phyloP scores from a whole-genome alignment of 2,329 filamentous ascomycete species.

The Colletotrichum horii region DNA sequence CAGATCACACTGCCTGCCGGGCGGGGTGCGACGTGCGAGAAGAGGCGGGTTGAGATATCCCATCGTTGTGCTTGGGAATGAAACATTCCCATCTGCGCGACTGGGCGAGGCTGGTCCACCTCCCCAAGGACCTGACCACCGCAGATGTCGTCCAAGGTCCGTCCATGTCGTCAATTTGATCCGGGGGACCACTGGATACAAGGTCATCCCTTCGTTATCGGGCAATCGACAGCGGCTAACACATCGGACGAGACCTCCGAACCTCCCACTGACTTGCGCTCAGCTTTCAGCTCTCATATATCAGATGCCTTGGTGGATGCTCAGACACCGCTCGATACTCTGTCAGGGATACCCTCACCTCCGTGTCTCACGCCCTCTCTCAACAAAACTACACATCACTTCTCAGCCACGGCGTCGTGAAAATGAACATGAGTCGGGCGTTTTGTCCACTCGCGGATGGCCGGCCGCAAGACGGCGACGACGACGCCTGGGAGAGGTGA shows the following conservation, averaged over 20 bases:
- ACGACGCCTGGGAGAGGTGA: not conserved
- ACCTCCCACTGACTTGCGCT: not conserved
- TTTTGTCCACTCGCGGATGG: not conserved
- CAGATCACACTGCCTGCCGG: conserved; percentile 15
- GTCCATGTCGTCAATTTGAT: not conserved
- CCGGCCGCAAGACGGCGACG: not conserved
- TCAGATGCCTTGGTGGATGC: conserved; percentile 7
- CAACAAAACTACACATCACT: conserved; percentile 4
- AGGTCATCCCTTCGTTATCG: conserved; percentile 12
- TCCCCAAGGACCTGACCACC: not conserved
- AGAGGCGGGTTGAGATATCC: conserved; percentile 7
- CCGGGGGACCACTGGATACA: conserved; percentile 5
- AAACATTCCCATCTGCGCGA: conserved; percentile 19
- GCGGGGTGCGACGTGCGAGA: not conserved
- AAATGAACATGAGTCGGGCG: not conserved
- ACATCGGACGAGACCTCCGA: conserved; percentile 10
- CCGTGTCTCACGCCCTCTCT: not conserved
- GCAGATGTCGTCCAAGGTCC: not conserved
- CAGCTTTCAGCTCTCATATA: conserved; percentile 1
- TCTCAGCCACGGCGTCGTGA: not conserved
- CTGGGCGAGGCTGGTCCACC: conserved; percentile 14
- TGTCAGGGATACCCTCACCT: conserved; percentile 9
- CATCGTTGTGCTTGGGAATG: conserved; percentile 16
- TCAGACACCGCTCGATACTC: not conserved
- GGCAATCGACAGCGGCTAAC: conserved; percentile 12